These are phyloP conservation scores for Fusarium sp. DNA, from an alignment of 2,329 filamentous ascomycete genomes.

Conservation along the genomic window DNA sequence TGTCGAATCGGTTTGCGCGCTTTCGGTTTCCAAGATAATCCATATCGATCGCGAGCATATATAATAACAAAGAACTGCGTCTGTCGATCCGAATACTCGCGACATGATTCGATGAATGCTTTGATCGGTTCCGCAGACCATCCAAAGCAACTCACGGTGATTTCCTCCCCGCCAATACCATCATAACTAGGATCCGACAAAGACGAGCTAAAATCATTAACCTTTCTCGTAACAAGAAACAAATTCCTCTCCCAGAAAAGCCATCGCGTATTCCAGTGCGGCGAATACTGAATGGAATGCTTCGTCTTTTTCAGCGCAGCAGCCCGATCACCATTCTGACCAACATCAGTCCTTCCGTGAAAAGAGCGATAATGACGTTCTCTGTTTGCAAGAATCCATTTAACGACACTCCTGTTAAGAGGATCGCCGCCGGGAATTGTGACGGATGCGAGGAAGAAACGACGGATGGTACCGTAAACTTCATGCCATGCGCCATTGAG, in stretches of 20 bases:
- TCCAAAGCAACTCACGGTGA: slow-evolving; percentile 62
- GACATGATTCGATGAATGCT: slow-evolving; percentile 57
- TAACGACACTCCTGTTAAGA: slow-evolving; percentile 58
- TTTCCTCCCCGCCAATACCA: slow-evolving; percentile 58
- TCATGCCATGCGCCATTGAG: slow-evolving; percentile 52
- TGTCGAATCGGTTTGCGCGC: slow-evolving; percentile 60
- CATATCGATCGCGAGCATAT: slow-evolving; percentile 58
- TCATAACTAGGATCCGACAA: slow-evolving; percentile 58
- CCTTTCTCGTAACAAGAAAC: slow-evolving; percentile 58
- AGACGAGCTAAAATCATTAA: slow-evolving; percentile 51
- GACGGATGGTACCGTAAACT: slow-evolving; percentile 54
- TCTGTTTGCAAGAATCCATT: slow-evolving; percentile 57
- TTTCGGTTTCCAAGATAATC: slow-evolving; percentile 61
- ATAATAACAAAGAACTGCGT: slow-evolving; percentile 63
- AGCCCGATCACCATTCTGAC: slow-evolving; percentile 51
- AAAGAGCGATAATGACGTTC: slow-evolving; percentile 55
- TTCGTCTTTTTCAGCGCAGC: slow-evolving; percentile 56
- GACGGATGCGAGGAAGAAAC: slow-evolving; percentile 58
- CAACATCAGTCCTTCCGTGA: slow-evolving; percentile 56
- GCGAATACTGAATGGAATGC: slow-evolving; percentile 56
- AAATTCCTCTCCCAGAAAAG: slow-evolving; percentile 61
- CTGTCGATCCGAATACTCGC: slow-evolving; percentile 60
- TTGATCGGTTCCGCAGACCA: slow-evolving; percentile 63
- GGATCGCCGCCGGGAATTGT: slow-evolving; percentile 58
- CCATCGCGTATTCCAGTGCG: slow-evolving; percentile 58